Base-by-base conservation (phyloP, 2,329 filamentous ascomycete species). In the Penicillium aurantiogriseum region DNA sequence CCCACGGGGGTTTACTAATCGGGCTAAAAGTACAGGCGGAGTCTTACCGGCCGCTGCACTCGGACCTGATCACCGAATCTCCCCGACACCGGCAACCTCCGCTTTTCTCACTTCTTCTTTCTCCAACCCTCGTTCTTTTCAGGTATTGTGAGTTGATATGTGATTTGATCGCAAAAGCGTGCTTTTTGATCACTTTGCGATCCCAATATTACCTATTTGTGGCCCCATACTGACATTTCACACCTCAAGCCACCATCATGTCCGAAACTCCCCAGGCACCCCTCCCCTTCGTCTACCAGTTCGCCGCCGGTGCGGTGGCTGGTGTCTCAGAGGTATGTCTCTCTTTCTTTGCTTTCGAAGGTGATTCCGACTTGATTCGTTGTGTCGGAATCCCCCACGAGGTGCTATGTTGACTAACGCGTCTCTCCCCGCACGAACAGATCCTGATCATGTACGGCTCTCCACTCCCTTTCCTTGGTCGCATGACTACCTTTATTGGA, bases 301-400 rank as follows among this genome's bases (percentile, higher is more conserved):
- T 97, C 82, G 89, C 88, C 76, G 92, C 93, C 73, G 92, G 92
- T 81, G 94, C 94, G 74, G 90, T 99, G 74, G 94, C 94, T 73
- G 94, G 94, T 83, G 92, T 99, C 65, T 97, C 93, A 69, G 94
- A 99, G 85, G 92, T 92, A 82, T 78, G 88, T 80, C 51, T 57
- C 40, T 57, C 40, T 38, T 17, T 9, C 21, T n/a, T 17, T 17
- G 19, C 15, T 40, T 13, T 25, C n/a, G 8, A 38, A 43, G 13
- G 25, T 4, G 13, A 33, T 43, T 31, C 23, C 27, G 39, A 54
- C 13, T 7, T 2, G 9, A 39, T 50, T 42, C 6, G 35, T 44
- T 39, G 42, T 29, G 23, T 57, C 25, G 17, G 40, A 42, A 33
- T 4, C 35, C 19, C 46, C 23, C 11, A 39, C 11, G 27, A 56